Evolutionary conservation across 805 yeast species (phyloP).

Genomic region (Cephaloascus albidus): DNA sequence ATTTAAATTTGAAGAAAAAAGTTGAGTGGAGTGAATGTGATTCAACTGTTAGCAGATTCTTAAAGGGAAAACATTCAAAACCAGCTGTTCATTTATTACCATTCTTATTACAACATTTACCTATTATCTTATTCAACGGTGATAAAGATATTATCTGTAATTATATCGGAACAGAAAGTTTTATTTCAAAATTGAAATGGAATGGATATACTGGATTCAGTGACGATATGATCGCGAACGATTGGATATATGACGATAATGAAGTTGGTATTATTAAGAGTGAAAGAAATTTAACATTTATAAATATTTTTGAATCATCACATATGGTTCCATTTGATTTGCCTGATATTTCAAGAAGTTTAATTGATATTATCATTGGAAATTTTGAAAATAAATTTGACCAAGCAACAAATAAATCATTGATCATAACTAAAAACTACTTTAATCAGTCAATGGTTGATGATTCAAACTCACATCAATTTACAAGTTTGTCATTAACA

Average conservation of each 20-base stretch:
- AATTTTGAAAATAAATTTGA: constrained; percentile 15
- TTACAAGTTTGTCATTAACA: constrained; percentile 13
- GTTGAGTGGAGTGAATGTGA: constrained; percentile 76
- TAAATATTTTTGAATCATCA: constrained; percentile 65
- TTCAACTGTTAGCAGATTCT: constrained; percentile 38
- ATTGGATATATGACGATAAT: constrained; percentile 35
- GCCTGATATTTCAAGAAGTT: constrained; percentile 59
- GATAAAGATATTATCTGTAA: constrained; percentile 87
- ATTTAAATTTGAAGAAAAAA: constrained; percentile 37
- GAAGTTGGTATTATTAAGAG: constrained; percentile 27
- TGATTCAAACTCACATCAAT: background rate
- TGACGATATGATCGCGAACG: constrained; percentile 15
- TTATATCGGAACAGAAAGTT: constrained; percentile 59
- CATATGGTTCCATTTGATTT: constrained; percentile 93
- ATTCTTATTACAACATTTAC: constrained; percentile 43
- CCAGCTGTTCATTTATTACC: constrained; percentile 69
- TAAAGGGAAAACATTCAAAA: constrained; percentile 41
- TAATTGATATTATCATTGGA: constrained; percentile 44
- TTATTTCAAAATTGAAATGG: constrained; percentile 59
- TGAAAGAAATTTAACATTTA: constrained; percentile 70
- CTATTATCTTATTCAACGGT: constrained; percentile 75
- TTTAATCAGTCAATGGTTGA: background rate
- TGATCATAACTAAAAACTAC: background rate
- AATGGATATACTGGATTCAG: constrained; percentile 47
- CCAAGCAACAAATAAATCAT: constrained; percentile 3